phyloP scores from a whole-genome alignment of 192 early-diverging fungal genomes.

The Obelidium mucronatum region DNA sequence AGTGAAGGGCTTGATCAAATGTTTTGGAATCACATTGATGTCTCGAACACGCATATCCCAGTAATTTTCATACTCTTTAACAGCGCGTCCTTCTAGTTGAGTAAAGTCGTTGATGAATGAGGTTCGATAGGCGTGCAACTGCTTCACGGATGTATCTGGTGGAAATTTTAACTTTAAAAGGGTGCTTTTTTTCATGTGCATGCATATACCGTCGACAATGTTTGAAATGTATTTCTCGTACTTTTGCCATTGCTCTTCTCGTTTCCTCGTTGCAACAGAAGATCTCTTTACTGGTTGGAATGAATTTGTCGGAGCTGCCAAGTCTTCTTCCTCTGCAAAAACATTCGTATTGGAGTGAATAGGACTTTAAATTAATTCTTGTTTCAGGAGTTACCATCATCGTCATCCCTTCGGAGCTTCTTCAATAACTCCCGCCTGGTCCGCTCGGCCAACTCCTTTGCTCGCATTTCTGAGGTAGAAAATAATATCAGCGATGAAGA shows the following conservation, averaged over 20 bases:
- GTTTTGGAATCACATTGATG: constrained; percentile 22
- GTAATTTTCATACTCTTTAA: constrained; percentile 31
- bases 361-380: too few species aligned
- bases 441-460: constrained; percentile 32
- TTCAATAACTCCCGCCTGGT: constrained; percentile 22
- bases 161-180: neutral
- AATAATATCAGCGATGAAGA: neutral
- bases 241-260: neutral
- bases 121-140: neutral
- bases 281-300: neutral
- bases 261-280: neutral
- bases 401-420: neutral
- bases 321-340: too few species aligned
- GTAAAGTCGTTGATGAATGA: constrained; percentile 17
- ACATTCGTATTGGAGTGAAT: too few species aligned
- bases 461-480: constrained; percentile 21
- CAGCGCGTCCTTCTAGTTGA: constrained; percentile 11
- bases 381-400: too few species aligned
- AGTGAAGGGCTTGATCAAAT: constrained; percentile 20
- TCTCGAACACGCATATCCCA: constrained; percentile 32
- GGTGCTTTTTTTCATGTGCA: neutral
- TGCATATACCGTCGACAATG: neutral
- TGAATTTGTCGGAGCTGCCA: neutral
- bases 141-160: neutral
- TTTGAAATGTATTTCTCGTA: neutral